A percentile compares a stretch with the other conserved stretches of the same genome.
These are phyloP conservation scores for Zymoseptoria passerinii DNA, from an alignment of 2,329 filamentous ascomycete species.

Conservation along the genomic window DNA sequence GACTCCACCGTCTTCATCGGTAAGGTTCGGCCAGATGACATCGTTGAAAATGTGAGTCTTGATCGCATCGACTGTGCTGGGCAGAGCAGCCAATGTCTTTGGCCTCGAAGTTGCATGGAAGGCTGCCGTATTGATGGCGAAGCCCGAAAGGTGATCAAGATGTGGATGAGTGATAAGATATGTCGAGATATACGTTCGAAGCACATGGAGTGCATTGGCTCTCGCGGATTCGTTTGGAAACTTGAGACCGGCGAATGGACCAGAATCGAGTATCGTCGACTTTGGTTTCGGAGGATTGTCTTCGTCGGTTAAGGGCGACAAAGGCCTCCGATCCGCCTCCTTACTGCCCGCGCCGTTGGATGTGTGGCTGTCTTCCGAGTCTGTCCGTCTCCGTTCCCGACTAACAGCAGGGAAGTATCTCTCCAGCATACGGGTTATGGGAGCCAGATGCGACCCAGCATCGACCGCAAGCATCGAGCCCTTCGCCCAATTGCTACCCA, in stretches of 20 bases:
- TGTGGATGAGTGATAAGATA: conserved; percentile 97
- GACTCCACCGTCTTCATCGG: conserved; percentile 89
- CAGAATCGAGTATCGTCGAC: conserved; percentile 48
- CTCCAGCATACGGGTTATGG: conserved; percentile 73
- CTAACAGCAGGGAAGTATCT: conserved; percentile 40
- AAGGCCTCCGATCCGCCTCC: background rate
- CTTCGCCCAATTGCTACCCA: conserved; percentile 67
- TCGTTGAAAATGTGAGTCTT: conserved; percentile 97
- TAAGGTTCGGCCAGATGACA: conserved; percentile 93
- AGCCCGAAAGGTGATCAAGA: conserved; percentile 83
- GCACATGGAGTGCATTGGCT: conserved; percentile 74
- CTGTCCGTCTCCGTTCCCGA: conserved; percentile 8
- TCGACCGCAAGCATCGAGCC: conserved; percentile 87
- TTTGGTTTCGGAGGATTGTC: conserved; percentile 21
- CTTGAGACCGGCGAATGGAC: conserved; percentile 73
- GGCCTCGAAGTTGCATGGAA: conserved; percentile 67
- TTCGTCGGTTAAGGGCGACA: conserved; percentile 12
- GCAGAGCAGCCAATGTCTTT: conserved; percentile 78
- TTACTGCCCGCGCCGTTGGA: conserved; percentile 7
- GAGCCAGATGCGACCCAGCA: conserved; percentile 79
- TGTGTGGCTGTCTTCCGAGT: conserved; percentile 11
- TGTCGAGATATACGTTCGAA: conserved; percentile 70
- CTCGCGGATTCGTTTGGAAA: conserved; percentile 58
- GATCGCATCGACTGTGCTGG: conserved; percentile 82
- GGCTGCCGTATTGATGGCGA: conserved; percentile 87